phyloP scores from a whole-genome alignment of 805 yeast species.

The Kuraishia capsulata region DNA sequence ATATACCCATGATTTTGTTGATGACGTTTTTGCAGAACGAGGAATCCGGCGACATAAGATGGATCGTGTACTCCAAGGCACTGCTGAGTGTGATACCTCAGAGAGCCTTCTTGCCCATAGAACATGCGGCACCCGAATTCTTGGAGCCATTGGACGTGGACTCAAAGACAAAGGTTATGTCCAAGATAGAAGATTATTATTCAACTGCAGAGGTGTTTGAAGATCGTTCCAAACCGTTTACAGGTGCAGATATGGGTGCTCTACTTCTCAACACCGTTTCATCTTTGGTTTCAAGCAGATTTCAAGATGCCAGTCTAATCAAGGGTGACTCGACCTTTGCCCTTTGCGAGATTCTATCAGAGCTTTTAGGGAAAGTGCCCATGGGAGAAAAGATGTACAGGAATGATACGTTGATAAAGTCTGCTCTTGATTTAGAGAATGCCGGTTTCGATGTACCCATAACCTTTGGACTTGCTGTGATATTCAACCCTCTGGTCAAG shows the following conservation, averaged over 20 bases:
- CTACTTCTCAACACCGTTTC: slow-evolving; percentile 25
- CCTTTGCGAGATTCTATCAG: slow-evolving; percentile 24
- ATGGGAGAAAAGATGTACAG: slow-evolving; percentile 19
- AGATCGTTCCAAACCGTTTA: slow-evolving; percentile 26
- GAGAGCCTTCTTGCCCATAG: slow-evolving; percentile 50
- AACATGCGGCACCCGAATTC: slow-evolving; percentile 24
- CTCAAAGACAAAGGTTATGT: slow-evolving; percentile 10
- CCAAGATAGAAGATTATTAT: slow-evolving; percentile 26
- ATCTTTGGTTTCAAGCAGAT: slow-evolving; percentile 15
- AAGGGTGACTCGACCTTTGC: slow-evolving; percentile 16
- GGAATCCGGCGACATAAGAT: slow-evolving; percentile 3
- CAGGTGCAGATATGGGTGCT: slow-evolving; percentile 33
- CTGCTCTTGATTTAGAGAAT: background rate
- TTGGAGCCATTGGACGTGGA: slow-evolving; percentile 2
- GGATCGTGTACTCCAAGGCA: slow-evolving; percentile 18
- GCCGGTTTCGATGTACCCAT: slow-evolving; percentile 13
- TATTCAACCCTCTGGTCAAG: slow-evolving; percentile 27
- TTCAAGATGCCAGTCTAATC: slow-evolving; percentile 3
- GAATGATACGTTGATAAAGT: slow-evolving; percentile 21
- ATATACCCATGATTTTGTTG: slow-evolving; percentile 64
- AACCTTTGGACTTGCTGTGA: slow-evolving; percentile 33
- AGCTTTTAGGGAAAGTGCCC: slow-evolving; percentile 39
- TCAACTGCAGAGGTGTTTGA: slow-evolving; percentile 7
- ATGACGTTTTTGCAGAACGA: slow-evolving; percentile 25
- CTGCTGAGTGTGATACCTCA: slow-evolving; percentile 53